Percentiles rank a stretch among this genome's conserved stretches.
These are phyloP conservation scores for Brettanomyces nanus DNA, from an alignment of 805 yeast genomes.

Conservation along the genomic window DNA sequence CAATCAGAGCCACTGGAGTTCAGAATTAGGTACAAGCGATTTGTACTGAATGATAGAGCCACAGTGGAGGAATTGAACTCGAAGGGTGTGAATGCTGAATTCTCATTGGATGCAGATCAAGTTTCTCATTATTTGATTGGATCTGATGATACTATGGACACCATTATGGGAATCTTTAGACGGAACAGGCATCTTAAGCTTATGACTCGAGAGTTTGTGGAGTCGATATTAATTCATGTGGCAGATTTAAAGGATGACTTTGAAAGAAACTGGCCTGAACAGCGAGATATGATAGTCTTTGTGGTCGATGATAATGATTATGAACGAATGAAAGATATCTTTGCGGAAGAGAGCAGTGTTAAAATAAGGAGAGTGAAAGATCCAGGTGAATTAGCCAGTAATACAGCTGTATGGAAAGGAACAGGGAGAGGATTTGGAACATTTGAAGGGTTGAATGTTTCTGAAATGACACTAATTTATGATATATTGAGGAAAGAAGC, in stretches of 20 bases:
- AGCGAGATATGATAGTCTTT: not conserved
- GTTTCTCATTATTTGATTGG: conserved; percentile 2
- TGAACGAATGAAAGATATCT: not conserved
- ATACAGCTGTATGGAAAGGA: not conserved
- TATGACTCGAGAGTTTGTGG: not conserved
- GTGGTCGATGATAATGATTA: not conserved
- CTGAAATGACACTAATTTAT: not conserved
- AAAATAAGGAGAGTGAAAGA: not conserved
- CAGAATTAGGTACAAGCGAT: not conserved
- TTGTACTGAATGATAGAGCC: conserved; percentile 1
- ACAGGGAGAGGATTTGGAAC: not conserved
- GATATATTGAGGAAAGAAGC: not conserved
- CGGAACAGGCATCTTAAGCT: not conserved
- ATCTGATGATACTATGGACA: conserved; percentile 1
- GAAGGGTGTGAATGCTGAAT: conserved; percentile 1
- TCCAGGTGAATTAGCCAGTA: not conserved
- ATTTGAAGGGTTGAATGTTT: conserved; percentile 1
- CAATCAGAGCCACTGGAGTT: conserved; percentile 1
- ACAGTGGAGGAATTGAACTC: not conserved
- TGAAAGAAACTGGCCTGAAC: not conserved
- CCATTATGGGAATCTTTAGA: not conserved
- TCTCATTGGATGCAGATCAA: not conserved
- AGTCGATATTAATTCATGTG: not conserved
- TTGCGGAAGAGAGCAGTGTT: not conserved
- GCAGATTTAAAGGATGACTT: not conserved